Percentiles rank a stretch among this genome's conserved stretches.
Conservation (phyloP, 805 yeast genomes). For the Tetrapisispora namnaoensis region DNA sequence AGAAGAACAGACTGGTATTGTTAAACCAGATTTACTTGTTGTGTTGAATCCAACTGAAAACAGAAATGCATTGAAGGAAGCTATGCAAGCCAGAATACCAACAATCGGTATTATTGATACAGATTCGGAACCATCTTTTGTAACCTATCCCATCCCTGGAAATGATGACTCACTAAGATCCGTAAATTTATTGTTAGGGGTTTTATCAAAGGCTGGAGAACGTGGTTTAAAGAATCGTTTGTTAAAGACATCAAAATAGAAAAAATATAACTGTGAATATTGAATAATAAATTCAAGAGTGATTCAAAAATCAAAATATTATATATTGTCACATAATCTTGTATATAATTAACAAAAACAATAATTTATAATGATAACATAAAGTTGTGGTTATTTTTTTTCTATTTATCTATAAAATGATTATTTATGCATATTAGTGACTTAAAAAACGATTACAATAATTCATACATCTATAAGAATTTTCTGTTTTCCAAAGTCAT, state of each 20-base stretch:
- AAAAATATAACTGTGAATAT: neutral
- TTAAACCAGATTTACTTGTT: conserved; percentile 85
- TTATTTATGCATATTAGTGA: neutral
- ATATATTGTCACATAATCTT: conserved; percentile 1
- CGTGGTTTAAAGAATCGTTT: conserved; percentile 58
- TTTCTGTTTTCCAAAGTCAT: neutral
- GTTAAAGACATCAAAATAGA: conserved; percentile 14
- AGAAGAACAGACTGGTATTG: conserved; percentile 41
- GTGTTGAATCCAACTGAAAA: conserved; percentile 83
- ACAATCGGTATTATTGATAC: conserved; percentile 92
- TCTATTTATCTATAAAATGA: neutral
- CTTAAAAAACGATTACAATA: neutral
- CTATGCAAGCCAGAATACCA: conserved; percentile 73
- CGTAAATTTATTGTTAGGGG: conserved; percentile 69
- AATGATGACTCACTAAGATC: conserved; percentile 88
- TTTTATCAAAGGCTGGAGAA: conserved; percentile 77
- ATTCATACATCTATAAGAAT: neutral
- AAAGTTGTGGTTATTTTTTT: neutral
- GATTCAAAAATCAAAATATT: neutral
- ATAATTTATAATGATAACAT: neutral
- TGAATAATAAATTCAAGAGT: neutral
- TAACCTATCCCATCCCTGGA: conserved; percentile 93
- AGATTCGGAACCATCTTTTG: conserved; percentile 78
- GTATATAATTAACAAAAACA: neutral
- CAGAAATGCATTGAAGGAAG: conserved; percentile 70